These are phyloP conservation scores for Aspergillus taichungensis DNA, from an alignment of 495 filamentous ascomycete genomes.

Conservation along the genomic window DNA sequence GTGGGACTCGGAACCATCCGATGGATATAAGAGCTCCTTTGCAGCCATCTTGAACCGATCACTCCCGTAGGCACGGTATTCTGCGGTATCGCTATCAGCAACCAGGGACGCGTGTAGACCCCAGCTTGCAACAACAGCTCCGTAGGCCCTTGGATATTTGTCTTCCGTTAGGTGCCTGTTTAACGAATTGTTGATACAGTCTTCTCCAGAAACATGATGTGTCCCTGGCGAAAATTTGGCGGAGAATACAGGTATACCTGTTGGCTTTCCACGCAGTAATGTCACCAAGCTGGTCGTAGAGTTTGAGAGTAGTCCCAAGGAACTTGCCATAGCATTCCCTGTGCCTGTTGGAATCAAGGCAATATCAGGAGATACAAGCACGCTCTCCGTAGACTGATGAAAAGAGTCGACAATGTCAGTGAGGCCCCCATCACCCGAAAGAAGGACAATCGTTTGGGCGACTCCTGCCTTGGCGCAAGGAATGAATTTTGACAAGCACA, in stretches of 20 bases:
- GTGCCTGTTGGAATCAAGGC: conserved; percentile 71
- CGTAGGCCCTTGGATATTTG: conserved; percentile 41
- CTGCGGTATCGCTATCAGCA: conserved; percentile 74
- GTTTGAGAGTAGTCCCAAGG: conserved; percentile 33
- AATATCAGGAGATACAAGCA: conserved; percentile 41
- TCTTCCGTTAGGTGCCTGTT: conserved; percentile 5
- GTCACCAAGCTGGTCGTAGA: conserved; percentile 20
- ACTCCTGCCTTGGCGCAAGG: conserved; percentile 36
- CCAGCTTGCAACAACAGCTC: conserved; percentile 81
- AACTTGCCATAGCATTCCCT: conserved; percentile 80
- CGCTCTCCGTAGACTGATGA: conserved; percentile 16
- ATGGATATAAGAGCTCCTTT: conserved; percentile 56
- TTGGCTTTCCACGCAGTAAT: conserved; percentile 43
- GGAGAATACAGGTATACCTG: conserved; percentile 41
- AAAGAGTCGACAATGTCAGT: conserved; percentile 68
- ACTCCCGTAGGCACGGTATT: conserved; percentile 63
- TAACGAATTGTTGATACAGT: conserved; percentile 19
- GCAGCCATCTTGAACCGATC: conserved; percentile 80
- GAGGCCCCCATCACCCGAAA: conserved; percentile 81
- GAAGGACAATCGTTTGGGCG: conserved; percentile 56
- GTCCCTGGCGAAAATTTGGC: conserved; percentile 62
- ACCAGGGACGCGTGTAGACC: conserved; percentile 82
- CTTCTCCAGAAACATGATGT: conserved; percentile 28
- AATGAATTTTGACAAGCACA: conserved; percentile 43
- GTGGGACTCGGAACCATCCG: conserved; percentile 52